Evolutionary conservation across 2,329 filamentous ascomycete genomes (phyloP), one percentile per base, ranked within the genome.

Genomic region (Botrytis fabae): DNA sequence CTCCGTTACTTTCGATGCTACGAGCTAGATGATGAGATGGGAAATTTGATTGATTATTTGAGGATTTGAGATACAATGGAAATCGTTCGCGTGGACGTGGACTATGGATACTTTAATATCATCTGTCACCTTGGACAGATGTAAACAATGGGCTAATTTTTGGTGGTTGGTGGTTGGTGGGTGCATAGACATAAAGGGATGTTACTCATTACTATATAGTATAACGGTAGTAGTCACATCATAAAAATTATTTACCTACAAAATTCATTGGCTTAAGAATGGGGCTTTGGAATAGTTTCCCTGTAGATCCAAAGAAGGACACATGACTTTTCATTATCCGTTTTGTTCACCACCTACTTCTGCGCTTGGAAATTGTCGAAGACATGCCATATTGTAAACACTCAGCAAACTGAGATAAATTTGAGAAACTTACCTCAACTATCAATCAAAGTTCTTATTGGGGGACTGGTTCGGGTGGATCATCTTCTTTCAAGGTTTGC

Each of bases 1-100:
- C 42, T 77, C 80, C 73, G 77, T 84, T 61, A 73, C 76, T 4
- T 84, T 84, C 74, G 78, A 80, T 74, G 83, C 78, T 10, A 78
- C 73, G n/a, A 77, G 71, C 57, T 77, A 75, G 61, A 38, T 20
- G 42, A 25, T 35, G 2, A 12, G 28, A 40, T 44, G 20, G 16
- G 16, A 20, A 12, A 14, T n/a, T 57, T 32, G 12, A 62, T 42
- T 42, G 32, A 9, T 20, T 2, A 6, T 2, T 28, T 28, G 25
- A 18, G 22, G 38, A 38, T 62, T 28, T 28, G 7, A n/a, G n/a
- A 57, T 57, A 57, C 28, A 32, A n/a, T 16, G n/a, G 3, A 32
- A 28, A 28, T 18, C 18, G n/a, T 57, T 57, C 51, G n/a, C n/a
- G n/a, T 57, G n/a, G n/a, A 57, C n/a, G 28, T 35, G 57, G 18